These are phyloP conservation scores for Hemileccinum impolitum DNA, from an alignment of 768 basidiomycete genomes.

Conservation along the genomic window DNA sequence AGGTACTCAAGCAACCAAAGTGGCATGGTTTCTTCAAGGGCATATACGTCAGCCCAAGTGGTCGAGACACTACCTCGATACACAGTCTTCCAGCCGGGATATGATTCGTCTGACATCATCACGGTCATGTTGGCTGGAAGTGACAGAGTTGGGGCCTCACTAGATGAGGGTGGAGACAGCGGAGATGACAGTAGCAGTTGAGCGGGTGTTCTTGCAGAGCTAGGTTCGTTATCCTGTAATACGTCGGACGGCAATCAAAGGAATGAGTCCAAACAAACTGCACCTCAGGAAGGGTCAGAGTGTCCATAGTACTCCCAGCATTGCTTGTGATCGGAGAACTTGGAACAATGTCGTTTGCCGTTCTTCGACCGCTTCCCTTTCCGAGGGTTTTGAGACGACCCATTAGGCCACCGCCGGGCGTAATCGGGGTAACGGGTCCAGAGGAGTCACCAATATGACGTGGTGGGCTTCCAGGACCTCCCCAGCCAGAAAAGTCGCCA, in stretches of 20 bases:
- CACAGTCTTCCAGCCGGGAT: constrained; percentile 68
- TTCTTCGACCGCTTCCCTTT: constrained; percentile 45
- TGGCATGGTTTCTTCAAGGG: constrained; percentile 77
- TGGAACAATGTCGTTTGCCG: constrained; percentile 16
- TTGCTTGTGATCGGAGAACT: constrained; percentile 23
- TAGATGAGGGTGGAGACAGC: constrained; percentile 61
- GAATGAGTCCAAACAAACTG: neutral
- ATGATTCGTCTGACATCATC: constrained; percentile 78
- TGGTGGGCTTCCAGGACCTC: constrained; percentile 35
- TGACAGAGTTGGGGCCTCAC: constrained; percentile 66
- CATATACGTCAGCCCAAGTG: constrained; percentile 48
- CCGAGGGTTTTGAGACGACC: constrained; percentile 76
- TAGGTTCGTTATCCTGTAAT: constrained; percentile 24
- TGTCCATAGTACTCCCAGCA: constrained; percentile 14
- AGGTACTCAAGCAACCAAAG: constrained; percentile 88
- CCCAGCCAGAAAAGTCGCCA: constrained; percentile 49
- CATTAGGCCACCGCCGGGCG: constrained; percentile 63
- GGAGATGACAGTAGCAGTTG: constrained; percentile 54
- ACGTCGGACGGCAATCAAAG: neutral
- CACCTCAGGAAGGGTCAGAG: constrained; percentile 24
- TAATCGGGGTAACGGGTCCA: constrained; percentile 44
- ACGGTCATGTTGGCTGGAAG: constrained; percentile 62
- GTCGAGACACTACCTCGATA: constrained; percentile 70
- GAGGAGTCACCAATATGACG: constrained; percentile 24
- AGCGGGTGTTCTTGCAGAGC: constrained; percentile 44